phyloP scores from a whole-genome alignment of 2,329 filamentous ascomycete species.

The Rasamsonia emersonii region DNA sequence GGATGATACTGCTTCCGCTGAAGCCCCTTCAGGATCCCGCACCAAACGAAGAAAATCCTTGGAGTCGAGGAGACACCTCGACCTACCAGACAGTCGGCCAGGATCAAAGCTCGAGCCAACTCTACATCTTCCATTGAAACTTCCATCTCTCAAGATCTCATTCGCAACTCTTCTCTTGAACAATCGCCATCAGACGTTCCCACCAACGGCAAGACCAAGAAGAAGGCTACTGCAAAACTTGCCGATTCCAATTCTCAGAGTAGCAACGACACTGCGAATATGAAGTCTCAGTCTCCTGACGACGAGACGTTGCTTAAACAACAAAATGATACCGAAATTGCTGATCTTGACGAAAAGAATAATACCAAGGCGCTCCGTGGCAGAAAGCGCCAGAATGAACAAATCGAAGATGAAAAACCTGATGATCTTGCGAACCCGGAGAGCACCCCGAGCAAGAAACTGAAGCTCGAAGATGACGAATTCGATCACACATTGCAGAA shows the following conservation, averaged over 20 bases:
- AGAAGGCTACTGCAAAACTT: too few species aligned
- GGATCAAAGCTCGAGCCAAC: conserved; percentile 18
- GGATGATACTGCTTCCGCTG: conserved; percentile 1
- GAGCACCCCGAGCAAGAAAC: conserved; percentile 19
- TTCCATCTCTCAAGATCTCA: conserved; percentile 3
- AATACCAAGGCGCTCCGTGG: conserved; percentile 2
- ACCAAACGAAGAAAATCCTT: conserved; percentile 21
- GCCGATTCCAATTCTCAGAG: too few species aligned
- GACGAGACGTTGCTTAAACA: too few species aligned
- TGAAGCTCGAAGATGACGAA: conserved; percentile 23
- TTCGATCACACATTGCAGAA: conserved; percentile 14
- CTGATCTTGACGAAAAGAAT: too few species aligned
- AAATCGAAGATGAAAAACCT: conserved; percentile 1
- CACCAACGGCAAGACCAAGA: too few species aligned
- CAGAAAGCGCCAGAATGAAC: conserved; percentile 7
- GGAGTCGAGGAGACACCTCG: conserved; percentile 23
- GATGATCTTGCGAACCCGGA: conserved; percentile 2
- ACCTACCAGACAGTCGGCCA: conserved; percentile 27
- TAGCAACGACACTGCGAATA: too few species aligned
- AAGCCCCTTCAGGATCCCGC: conserved; percentile 22
- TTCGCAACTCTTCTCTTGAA: conserved; percentile 3
- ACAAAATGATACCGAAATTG: too few species aligned
- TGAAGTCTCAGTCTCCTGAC: too few species aligned
- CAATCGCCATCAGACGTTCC: too few species aligned
- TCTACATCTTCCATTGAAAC: conserved; percentile 8